phyloP scores from a whole-genome alignment of 2,329 filamentous ascomycete genomes.

The Trichophyton benhamiae region DNA sequence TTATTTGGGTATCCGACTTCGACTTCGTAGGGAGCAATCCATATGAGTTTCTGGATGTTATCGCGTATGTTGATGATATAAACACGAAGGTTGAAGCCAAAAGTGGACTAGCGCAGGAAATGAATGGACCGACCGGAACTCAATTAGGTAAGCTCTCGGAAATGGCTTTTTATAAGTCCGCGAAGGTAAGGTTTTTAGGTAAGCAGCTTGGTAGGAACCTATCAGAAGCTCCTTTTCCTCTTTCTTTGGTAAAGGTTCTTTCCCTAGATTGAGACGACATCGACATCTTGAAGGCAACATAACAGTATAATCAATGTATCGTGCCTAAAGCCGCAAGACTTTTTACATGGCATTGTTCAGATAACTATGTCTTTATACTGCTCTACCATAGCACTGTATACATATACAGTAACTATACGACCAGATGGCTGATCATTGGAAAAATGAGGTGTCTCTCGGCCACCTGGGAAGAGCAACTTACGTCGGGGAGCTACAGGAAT shows the following conservation, averaged over 20 bases:
- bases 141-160: background rate
- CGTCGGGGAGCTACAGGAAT: slow-evolving; percentile 34
- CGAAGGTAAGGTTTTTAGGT: background rate
- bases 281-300: background rate
- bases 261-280: background rate
- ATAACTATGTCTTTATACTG: background rate
- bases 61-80: background rate
- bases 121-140: too few species aligned
- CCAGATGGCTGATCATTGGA: slow-evolving; percentile 46
- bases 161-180: background rate
- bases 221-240: too few species aligned
- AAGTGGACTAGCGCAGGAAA: background rate
- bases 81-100: background rate
- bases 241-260: background rate
- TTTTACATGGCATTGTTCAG: background rate
- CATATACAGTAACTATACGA: slow-evolving; percentile 18
- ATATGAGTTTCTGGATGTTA: background rate
- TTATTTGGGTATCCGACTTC: background rate
- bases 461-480: slow-evolving; percentile 44
- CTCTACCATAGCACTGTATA: background rate
- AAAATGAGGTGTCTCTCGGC: slow-evolving; percentile 40
- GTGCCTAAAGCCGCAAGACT: background rate
- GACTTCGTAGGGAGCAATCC: too few species aligned
- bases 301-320: background rate
- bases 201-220: too few species aligned